Base-by-base conservation (phyloP, 2,329 filamentous ascomycete species). In the Sclerotinia spermophila region DNA sequence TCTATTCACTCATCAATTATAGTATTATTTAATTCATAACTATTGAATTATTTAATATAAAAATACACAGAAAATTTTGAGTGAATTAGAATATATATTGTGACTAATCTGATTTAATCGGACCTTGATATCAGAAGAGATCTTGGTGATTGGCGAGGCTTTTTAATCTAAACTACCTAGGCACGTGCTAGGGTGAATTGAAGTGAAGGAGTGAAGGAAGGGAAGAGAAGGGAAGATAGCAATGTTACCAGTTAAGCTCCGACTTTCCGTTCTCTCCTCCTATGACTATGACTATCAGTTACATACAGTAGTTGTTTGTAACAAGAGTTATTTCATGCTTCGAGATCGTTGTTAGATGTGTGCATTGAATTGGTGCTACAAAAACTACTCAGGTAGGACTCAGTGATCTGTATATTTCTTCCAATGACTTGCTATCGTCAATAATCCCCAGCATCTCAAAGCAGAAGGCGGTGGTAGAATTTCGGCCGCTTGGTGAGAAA, bases 401-500 rank as follows among this genome's bases (percentile, higher is more conserved):
- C 45, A 15, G 24, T 2, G n/a, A 15, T 27, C 24, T 5, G 5
- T n/a, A 24, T 10, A 5, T 48, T 38, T 30, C 21, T 13, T 35
- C 13, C 33, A 60, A 19, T 17, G 3, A 17, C 27, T 60, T 30
- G n/a, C 38, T 21, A 42, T 42, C n/a, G 11, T 5, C 24, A 35
- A 59, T 40, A 51, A 51, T 65, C 33, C 15, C 15, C 24, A 17
- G 11, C 6, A 2, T 17, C 21, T 15, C 2, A 62, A 53, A 38
- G 45, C 7, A 15, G 62, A 21, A 65, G 62, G 62, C 62, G 62
- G 62, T 65, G 62, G 62, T 35, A 65, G 45, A 65, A 53, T 40
- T 7, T 53, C n/a, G 45, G 33, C 62, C 62, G 61, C 62, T 65
- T 40, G 62, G 45, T 53, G 45, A 53, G 45, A 65, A 65, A 65